phyloP scores from a whole-genome alignment of 805 yeast species.

The Allodekkera sacchari region DNA sequence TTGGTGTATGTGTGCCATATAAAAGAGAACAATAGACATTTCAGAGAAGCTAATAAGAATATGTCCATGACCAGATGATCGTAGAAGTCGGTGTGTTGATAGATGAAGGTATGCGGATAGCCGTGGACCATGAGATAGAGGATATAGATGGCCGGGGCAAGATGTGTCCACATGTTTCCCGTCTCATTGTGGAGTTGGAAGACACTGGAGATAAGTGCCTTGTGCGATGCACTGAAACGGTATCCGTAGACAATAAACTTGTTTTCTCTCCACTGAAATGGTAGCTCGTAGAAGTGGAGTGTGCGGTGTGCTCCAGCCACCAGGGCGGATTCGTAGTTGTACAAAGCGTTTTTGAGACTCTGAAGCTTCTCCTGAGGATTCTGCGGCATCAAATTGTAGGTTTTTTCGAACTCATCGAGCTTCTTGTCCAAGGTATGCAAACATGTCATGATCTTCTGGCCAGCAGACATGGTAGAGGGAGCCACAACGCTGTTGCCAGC shows the following conservation, averaged over 20 bases:
- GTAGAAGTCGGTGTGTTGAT: conserved; percentile 26
- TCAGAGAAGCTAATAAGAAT: conserved; percentile 64
- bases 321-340: conserved; percentile 40
- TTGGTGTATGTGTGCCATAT: conserved; percentile 90
- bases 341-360: conserved; percentile 27
- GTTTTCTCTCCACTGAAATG: conserved; percentile 91
- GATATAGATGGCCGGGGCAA: conserved; percentile 57
- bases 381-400: conserved; percentile 22
- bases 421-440: conserved; percentile 32
- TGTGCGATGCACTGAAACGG: conserved; percentile 63
- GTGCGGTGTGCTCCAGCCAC: conserved; percentile 35
- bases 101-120: conserved; percentile 55
- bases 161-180: conserved; percentile 89
- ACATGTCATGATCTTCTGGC: conserved; percentile 24
- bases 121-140: conserved; percentile 48
- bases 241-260: conserved; percentile 79
- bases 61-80: conserved; percentile 49
- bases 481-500: conserved; percentile 1
- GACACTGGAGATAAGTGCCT: conserved; percentile 51
- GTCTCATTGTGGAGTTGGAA: conserved; percentile 76
- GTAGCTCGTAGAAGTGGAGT: conserved; percentile 78
- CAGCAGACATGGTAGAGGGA: conserved; percentile 5
- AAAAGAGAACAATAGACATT: conserved; percentile 71
- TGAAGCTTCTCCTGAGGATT: conserved; percentile 21
- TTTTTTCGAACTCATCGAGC: conserved; percentile 29